Base-by-base conservation (phyloP, 768 basidiomycete species). In the Amylocystis lapponica region DNA sequence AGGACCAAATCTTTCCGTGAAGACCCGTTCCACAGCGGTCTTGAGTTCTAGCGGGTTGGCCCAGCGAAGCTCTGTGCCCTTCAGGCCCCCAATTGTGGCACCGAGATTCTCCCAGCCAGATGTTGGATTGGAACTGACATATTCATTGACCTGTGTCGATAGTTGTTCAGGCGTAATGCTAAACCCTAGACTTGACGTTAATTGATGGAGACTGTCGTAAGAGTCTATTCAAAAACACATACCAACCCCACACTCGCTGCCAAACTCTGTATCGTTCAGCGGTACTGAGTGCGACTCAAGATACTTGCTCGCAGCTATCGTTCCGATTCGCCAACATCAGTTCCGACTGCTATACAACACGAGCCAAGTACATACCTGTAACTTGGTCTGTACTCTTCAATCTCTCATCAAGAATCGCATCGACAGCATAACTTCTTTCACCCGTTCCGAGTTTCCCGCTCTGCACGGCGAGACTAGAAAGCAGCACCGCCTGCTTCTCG, bases 161-260 rank as follows among this genome's bases (percentile, higher is more conserved):
- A 98, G 67, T 47, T 89, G 78, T 33, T 74, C 76, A 0, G 79
- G 51, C 0, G 85, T 78, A 45, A 97, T 84, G 43, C 69, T 77
- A 63, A 94, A 86, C 13, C 89, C 94, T 97, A 54, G 16, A 25
- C 44, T 17, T 36, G 26, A 6, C 31, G 40, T 22, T n/a, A 21
- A 39, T 44, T n/a, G 49, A 37, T n/a, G n/a, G n/a, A n/a, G n/a
- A n/a, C n/a, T n/a, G 29, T 13, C 22, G 17, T 34, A 20, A 29
- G 7, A 7, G 36, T 37, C 36, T 29, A 19, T 6, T 39, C 13
- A 26, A 31, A 27, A 31, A 35, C 16, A 53, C 89, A 53, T 48
- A 92, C 95, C 95, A 46, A 97, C 82, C 49, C 95, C 95, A 59
- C 89, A 92, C 10, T 77, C 69, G 49, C 74, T 68, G 56, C 93